Base-by-base conservation (phyloP, 2,329 filamentous ascomycete species). In the Corniculantispora saksenae region DNA sequence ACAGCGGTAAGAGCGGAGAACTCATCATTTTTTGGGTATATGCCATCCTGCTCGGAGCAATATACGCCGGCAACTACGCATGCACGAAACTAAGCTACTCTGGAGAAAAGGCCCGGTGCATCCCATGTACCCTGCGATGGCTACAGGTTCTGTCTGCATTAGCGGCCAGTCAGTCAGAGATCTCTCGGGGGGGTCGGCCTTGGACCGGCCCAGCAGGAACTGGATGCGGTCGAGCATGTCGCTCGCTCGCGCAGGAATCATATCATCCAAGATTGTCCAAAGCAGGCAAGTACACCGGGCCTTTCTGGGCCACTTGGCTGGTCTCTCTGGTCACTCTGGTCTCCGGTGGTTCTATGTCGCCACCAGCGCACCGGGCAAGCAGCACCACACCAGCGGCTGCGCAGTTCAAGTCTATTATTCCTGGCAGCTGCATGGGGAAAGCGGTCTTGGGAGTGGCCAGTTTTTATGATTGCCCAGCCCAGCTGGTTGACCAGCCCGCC, bases 231-330 rank as follows among this genome's bases (percentile, higher is more conserved):
- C 8, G 29, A 53, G 62, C 47, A 58, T 40, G 54, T 43, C n/a
- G n/a, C n/a, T 69, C 66, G 67, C 67, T 66, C 63, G 64, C 63
- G 64, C 66, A 43, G 48, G 3, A 50, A 50, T 61, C 47, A 50
- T 27, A 50, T 61, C 47, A 50, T 27, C 21, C 45, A 13, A 50
- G 29, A 38, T 35, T 17, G 38, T 45, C 27, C 7, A 21, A 29
- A 53, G 48, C 45, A 61, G 64, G 67, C 40, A 63, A 48, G 50
- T 9, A 51, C 38, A 21, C 47, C 58, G 21, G 35, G 3, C n/a
- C 10, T 50, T 25, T 35, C 32, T 47, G 59, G 27, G 38, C 51
- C 51, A 47, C 51, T 47, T 55, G 40, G 60, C 48, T 40, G 27
- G 27, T n/a, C 50, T 35, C 15, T 23, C 7, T 13, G 23, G 48